Evolutionary conservation across 2,329 filamentous ascomycete species (phyloP), one percentile per base, ranked within the genome.

Genomic region (Scedosporium apiospermum): DNA sequence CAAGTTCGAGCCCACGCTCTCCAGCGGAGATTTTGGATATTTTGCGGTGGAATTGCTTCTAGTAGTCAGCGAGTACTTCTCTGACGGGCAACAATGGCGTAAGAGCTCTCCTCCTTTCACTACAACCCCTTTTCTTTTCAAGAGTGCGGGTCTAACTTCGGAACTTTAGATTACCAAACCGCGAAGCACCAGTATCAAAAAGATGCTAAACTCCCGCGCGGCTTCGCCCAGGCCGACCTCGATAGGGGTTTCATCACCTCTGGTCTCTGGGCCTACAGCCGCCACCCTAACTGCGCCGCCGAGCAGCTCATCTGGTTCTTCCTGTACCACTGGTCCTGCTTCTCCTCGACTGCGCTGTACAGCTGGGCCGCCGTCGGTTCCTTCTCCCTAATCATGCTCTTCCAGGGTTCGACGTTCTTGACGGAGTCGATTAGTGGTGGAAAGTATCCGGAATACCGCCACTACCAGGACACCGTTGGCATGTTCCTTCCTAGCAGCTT

Each of bases 21-120:
- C 75, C 6, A 66, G 69, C 7, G 74, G 74, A 14, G 85, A 88
- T 67, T 55, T 80, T 38, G 69, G 71, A 9, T 86, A 82, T 66
- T 73, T 81, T 63, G 69, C 73, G 5, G 70, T 78, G 2, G 71
- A 80, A 64, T 67, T 85, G 14, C 75, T 72, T 16, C 75, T 89
- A 51, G 77, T 88, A 9, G 65, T 83, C 4, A 81, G 83, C 60
- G 93, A 96, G 69, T 91, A 83, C 75, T 83, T 96, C 70, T 90
- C 91, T 70, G 95, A 99, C 72, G 88, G 93, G 66, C 91, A 97
- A 72, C 93, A 97, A 75, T 99, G 93, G 93, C 80, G 86, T 89
- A 76, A 66, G 51, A 6, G 1, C 1, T 55, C 9, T 9, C 30
- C n/a, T 3, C 23, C 4, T 9, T 26, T 23, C 4, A 2, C n/a